Base-by-base conservation (phyloP, 495 filamentous ascomycete species). In the Penicillium ucsense region DNA sequence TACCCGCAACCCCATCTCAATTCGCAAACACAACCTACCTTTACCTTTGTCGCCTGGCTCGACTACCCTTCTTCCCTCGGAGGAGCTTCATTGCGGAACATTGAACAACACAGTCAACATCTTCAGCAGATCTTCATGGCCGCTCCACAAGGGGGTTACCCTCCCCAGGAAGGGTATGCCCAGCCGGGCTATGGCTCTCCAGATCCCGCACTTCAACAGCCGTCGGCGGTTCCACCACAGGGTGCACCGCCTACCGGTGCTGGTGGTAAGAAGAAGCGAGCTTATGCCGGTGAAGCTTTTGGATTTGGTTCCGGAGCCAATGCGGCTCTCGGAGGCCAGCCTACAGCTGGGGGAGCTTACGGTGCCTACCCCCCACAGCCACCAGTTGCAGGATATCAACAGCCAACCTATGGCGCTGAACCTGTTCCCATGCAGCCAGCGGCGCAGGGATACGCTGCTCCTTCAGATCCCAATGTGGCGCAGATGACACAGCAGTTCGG, bases 291-390 rank as follows among this genome's bases (percentile, higher is more conserved):
- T 29, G 84, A 89, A 62, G 91, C 90, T 5, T 98, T 91, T 64
- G 94, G 95, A 8, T 89, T 97, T 59, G 90, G 85, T 32, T 79
- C 79, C 31, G 92, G 92, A 54, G 86, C 85, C 57, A 98, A 98
- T 79, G 82, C 87, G 44, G 85, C 71, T 10, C 61, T 81, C 38
- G 79, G 77, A 51, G 78, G 74, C 41, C 81, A 84, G 59, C 62
- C 61, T 39, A 65, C 68, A 29, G 76, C 63, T 3, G 76, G 76
- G 41, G 76, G 69, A 47, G 59, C 66, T 62, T 78, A 66, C 71
- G 80, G 77, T 41, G 77, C 74, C 41, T 86, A 86, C 44, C 62
- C 67, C 56, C 69, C 75, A 34, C 78, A 78, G 57, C 75, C 61
- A 34, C 66, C 65, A 50, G 56, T 61, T 45, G 60, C 57, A 38